phyloP scores from a whole-genome alignment of 768 basidiomycete genomes.

The Inosperma sp. region DNA sequence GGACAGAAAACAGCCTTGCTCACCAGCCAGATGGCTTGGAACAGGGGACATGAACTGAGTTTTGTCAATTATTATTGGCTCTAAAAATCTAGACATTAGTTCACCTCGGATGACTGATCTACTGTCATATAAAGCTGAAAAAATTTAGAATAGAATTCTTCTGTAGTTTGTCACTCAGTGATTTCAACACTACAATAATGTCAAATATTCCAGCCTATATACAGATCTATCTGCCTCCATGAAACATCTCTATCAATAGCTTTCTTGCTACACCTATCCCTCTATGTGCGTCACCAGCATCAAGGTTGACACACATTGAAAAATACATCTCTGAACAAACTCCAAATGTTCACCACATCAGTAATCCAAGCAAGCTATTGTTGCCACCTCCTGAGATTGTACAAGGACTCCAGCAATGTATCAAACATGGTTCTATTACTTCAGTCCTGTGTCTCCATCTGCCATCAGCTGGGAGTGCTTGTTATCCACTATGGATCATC shows the following conservation, averaged over 20 bases:
- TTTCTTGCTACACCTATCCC: background rate
- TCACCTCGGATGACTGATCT: background rate
- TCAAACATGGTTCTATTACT: background rate
- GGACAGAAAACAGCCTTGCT: background rate
- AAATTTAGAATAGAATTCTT: background rate
- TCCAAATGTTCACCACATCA: background rate
- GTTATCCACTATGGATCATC: background rate
- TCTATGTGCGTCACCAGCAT: background rate
- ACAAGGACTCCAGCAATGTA: background rate
- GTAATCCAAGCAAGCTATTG: background rate
- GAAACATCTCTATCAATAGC: conserved; percentile 1
- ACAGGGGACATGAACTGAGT: background rate
- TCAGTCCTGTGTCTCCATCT: background rate
- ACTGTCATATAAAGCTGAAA: background rate
- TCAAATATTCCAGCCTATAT: background rate
- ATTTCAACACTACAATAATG: background rate
- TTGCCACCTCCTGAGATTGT: background rate
- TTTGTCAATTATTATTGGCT: background rate
- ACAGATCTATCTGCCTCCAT: background rate
- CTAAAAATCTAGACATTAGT: background rate
- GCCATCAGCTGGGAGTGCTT: background rate
- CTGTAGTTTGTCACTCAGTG: no score
- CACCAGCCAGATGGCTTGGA: background rate
- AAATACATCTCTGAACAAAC: background rate
- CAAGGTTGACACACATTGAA: background rate